These are phyloP conservation scores for Arachnopeziza araneosa DNA, from an alignment of 2,329 filamentous ascomycete genomes.

Conservation along the genomic window DNA sequence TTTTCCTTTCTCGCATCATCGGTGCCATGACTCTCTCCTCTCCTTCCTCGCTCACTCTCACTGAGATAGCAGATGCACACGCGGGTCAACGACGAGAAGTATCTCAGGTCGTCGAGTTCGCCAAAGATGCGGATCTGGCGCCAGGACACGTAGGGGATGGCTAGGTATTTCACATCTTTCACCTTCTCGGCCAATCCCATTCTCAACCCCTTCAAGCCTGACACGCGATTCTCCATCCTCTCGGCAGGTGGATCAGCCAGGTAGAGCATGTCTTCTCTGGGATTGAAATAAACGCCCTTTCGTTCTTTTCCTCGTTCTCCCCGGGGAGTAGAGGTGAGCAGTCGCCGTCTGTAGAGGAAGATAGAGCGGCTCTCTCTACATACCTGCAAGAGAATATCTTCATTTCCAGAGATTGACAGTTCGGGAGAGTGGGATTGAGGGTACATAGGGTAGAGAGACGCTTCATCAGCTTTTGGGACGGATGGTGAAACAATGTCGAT, in stretches of 20 bases:
- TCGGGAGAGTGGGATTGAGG: too few relatives aligned
- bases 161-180: not conserved
- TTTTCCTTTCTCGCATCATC: not conserved
- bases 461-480: not conserved
- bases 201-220: not conserved
- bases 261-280: not conserved
- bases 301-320: too few relatives aligned
- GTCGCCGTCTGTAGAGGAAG: not conserved
- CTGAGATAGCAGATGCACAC: not conserved
- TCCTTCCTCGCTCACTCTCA: not conserved
- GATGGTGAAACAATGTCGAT: not conserved
- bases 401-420: too few relatives aligned
- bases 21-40: not conserved
- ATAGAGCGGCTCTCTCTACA: not conserved
- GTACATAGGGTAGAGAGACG: not conserved
- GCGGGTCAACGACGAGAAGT: not conserved
- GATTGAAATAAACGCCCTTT: not conserved
- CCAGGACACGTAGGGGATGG: not conserved
- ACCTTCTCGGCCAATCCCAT: not conserved
- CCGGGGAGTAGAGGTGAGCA: not conserved
- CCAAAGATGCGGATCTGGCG: not conserved
- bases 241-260: not conserved
- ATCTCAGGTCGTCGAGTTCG: not conserved
- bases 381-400: not conserved
- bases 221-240: not conserved